Conservation (phyloP, 768 basidiomycete species). For the Mycena amicta region DNA sequence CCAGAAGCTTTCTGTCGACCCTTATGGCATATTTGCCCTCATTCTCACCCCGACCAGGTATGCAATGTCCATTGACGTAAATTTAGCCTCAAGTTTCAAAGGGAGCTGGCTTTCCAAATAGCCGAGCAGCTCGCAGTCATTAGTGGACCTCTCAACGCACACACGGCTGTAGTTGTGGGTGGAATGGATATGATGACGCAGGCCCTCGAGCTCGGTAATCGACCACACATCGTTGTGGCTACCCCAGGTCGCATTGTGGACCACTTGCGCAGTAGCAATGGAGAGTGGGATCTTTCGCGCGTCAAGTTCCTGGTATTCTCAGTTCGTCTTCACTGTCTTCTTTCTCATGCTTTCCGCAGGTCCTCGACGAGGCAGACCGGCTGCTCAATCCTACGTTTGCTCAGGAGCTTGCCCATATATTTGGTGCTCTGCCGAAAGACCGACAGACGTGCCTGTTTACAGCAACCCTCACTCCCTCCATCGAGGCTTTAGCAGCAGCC, state of each 20-base stretch:
- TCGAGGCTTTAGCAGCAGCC: conserved; percentile 74
- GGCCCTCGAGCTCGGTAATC: conserved; percentile 79
- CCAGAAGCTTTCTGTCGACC: conserved; percentile 84
- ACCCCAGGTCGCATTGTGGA: conserved; percentile 96
- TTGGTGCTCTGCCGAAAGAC: conserved; percentile 73
- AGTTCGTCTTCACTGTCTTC: neutral
- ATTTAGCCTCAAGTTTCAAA: conserved; percentile 31
- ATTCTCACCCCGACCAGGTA: conserved; percentile 95
- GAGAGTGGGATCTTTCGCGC: conserved; percentile 83
- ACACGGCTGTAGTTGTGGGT: conserved; percentile 89
- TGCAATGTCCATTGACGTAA: conserved; percentile 19
- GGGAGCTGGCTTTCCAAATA: conserved; percentile 97
- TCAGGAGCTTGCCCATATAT: conserved; percentile 78
- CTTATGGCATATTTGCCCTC: conserved; percentile 92
- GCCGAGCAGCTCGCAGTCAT: conserved; percentile 94
- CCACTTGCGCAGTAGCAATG: conserved; percentile 74
- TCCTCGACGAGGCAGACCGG: conserved; percentile 96
- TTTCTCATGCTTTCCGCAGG: conserved; percentile 44
- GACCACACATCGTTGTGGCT: conserved; percentile 93
- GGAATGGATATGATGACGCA: conserved; percentile 99
- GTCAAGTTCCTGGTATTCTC: conserved; percentile 65
- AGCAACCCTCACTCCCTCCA: conserved; percentile 87
- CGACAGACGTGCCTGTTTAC: conserved; percentile 98
- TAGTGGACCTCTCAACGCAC: conserved; percentile 77
- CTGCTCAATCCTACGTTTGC: conserved; percentile 88